Evolutionary conservation across 2,329 filamentous ascomycete species (phyloP), one percentile per base, ranked within the genome.

Genomic region (Claviceps humidiphila): DNA sequence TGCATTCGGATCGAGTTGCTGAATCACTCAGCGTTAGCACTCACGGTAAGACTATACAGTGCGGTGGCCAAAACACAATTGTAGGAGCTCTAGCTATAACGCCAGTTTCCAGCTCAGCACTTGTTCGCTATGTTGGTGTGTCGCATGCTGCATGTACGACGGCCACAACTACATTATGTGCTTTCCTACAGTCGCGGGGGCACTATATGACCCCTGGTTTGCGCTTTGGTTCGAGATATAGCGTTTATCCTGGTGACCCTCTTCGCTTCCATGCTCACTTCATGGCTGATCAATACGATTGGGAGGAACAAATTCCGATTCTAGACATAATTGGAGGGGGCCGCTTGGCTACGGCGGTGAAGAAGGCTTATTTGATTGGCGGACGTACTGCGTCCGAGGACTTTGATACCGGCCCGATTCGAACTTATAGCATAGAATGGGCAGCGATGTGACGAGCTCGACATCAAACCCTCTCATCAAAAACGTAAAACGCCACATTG

Each of bases 221-320:
- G 50, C 87, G 93, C 26, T 98, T 98, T 62, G 93, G 93, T 26
- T 94, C 90, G 60, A 82, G 93, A 62, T 96, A 95, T 68, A 89
- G 89, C 59, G 88, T 94, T 5, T 98, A 98, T 61, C 93, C 93
- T 0, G 93, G 93, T 46, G 93, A 98, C 65, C 89, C 93, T 1
- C 74, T 98, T 50, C 84, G 93, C 11, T 98, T 94, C 66, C 93
- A 98, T 68, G 93, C 89, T 46, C 93, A 98, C 66, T 97, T 95
- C 66, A 77, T 95, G 60, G 87, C 85, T 7, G 85, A 84, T n/a
- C 82, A 86, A 37, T 81, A 86, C 59, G 81, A 75, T n/a, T 97
- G 89, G 89, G 82, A 96, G 55, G 81, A 95, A 61, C 81, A 89
- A 59, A 84, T 98, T 53, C 78, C 86, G 40, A 73, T 97, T 61